Base-by-base conservation (phyloP, 2,329 filamentous ascomycete species). In the Phialophora macrospora region DNA sequence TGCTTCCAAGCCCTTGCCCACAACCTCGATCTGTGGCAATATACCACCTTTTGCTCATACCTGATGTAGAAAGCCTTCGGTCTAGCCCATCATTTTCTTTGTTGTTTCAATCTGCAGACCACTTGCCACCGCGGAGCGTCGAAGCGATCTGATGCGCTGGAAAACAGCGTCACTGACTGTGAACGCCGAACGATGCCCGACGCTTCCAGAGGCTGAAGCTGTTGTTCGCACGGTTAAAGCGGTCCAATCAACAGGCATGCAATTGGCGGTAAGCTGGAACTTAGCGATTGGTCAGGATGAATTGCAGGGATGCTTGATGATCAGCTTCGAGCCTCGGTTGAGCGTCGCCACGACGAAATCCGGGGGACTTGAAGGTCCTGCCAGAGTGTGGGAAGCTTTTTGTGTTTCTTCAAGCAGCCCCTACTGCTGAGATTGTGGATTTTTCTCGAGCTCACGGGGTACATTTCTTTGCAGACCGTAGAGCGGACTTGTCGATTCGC, bases 161-260 rank as follows among this genome's bases (percentile, higher is more conserved):
- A 20, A 12, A 7, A 44, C 38, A 44, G 20, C 17, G 7, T 1
- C 38, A 5, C 38, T 6, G 17, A 7, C 0, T 52, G 22, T 9
- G n/a, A 24, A 52, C 11, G 22, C 52, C 52, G 52, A 55, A 55
- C 28, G 12, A 55, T 55, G 26, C 34, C 52, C 52, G 52, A 34
- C 30, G 51, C 26, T 17, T n/a, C 26, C 4, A 4, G 26, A 9
- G 1, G 5, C 46, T 4, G 48, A n/a, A 12, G 20, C 46, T 5
- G 7, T 49, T 9, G 46, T 14, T 3, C 22, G 48, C 20, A 51
- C 48, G 48, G 48, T 17, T 51, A 51, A 12, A 17, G 24, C 24
- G 12, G 20, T 51, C 48, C 48, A 51, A 51, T 51, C 48, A 14
- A 51, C 20, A 9, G 48, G 22, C 20, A 1, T 22, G 48, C 20